phyloP scores from a whole-genome alignment of 208 protist species.

The Acanthamoeba lenticulata region DNA sequence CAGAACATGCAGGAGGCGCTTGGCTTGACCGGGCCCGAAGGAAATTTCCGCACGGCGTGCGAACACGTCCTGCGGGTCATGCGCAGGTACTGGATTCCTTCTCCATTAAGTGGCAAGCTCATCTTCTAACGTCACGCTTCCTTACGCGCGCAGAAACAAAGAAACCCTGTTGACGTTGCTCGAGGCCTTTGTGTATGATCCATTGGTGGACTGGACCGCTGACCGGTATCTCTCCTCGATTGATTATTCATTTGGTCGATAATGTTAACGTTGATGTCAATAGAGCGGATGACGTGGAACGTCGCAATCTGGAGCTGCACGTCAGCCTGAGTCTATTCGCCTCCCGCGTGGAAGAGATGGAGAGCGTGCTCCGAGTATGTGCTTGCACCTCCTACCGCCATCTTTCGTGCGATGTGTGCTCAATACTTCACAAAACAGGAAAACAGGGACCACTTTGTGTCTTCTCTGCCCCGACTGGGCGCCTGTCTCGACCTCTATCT shows the following conservation, averaged over 20 bases:
- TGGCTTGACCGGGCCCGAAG: slow-evolving; percentile 92
- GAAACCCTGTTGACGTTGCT: slow-evolving; percentile 71
- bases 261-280: too few relatives aligned
- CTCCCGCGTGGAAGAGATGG: slow-evolving; percentile 56
- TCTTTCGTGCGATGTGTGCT: too few relatives aligned
- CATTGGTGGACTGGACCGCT: slow-evolving; percentile 78
- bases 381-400: too few relatives aligned
- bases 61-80: slow-evolving; percentile 92
- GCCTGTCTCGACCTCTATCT: background rate
- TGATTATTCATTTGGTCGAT: too few relatives aligned
- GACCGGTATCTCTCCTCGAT: too few relatives aligned
- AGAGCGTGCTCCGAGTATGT: slow-evolving; percentile 32
- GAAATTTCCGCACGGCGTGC: slow-evolving; percentile 91
- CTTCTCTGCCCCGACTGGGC: background rate
- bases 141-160: background rate
- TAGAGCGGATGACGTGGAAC: slow-evolving; percentile 58
- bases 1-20: slow-evolving; percentile 94
- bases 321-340: slow-evolving; percentile 47
- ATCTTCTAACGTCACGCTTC: background rate
- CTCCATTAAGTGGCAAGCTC: background rate
- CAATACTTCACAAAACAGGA: too few relatives aligned
- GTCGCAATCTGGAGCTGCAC: slow-evolving; percentile 2
- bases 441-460: background rate
- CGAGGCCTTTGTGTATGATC: slow-evolving; percentile 91
- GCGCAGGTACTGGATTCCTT: slow-evolving; percentile 71